Evolutionary conservation across 1,284 basidiomycete genomes (phyloP).

Genomic region (Mycena sp.): DNA sequence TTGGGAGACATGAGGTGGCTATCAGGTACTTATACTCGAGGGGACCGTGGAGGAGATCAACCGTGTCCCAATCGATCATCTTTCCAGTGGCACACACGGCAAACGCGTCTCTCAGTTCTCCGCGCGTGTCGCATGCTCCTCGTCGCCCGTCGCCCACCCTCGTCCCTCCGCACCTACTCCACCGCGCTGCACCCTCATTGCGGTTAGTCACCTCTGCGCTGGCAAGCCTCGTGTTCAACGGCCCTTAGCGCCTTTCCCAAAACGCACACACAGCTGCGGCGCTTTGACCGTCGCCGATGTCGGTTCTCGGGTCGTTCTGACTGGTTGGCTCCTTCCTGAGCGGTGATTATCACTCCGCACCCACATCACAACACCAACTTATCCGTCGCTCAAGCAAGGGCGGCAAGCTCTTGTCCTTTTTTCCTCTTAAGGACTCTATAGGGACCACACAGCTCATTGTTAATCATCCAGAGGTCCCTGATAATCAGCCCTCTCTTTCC

Average conservation of each 20-base stretch:
- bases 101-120: constrained; percentile 11
- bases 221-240: constrained; percentile 21
- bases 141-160: constrained; percentile 1
- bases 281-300: constrained; percentile 63
- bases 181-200: constrained; percentile 32
- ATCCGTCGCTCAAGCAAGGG: constrained; percentile 63
- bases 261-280: constrained; percentile 73
- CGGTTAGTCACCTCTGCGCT: constrained; percentile 35
- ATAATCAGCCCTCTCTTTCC: constrained; percentile 57
- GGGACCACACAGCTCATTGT: constrained; percentile 84
- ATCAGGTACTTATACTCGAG: too few relatives aligned
- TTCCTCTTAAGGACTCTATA: constrained; percentile 81
- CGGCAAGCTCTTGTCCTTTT: constrained; percentile 77
- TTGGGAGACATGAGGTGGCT: constrained; percentile 21
- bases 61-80: too few relatives aligned
- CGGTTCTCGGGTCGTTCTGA: constrained; percentile 71
- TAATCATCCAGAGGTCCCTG: constrained; percentile 49
- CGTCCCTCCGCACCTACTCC: constrained; percentile 4
- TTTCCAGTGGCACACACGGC: too few relatives aligned
- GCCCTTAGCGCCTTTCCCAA: constrained; percentile 65
- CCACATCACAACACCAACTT: constrained; percentile 42
- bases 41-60: too few relatives aligned
- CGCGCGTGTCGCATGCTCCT: constrained; percentile 3
- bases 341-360: constrained; percentile 60
- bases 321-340: constrained; percentile 82